Evolutionary conservation across 1,284 basidiomycete species (phyloP).

Genomic region (Coriolopsis trogii): DNA sequence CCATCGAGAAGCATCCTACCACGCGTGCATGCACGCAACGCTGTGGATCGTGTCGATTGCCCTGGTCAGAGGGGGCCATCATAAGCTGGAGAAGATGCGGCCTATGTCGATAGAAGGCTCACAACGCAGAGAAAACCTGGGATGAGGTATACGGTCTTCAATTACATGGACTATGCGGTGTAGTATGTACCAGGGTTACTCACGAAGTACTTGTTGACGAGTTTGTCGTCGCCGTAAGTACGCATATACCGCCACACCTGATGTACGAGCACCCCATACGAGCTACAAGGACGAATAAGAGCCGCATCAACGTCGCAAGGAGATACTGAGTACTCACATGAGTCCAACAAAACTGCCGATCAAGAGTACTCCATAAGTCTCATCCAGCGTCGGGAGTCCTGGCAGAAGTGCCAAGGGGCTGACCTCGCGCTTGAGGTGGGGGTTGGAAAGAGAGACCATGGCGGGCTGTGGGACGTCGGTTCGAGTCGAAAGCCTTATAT

Average conservation of each 20-base stretch:
- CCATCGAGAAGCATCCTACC: background rate
- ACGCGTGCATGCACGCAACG: slow-evolving; percentile 1
- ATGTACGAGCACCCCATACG: slow-evolving; percentile 6
- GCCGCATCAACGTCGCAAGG: background rate
- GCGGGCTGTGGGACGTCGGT: too few species aligned
- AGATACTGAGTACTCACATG: background rate
- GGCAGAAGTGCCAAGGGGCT: background rate
- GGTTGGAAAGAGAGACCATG: background rate
- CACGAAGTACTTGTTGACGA: background rate
- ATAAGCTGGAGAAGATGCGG: background rate
- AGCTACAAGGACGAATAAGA: background rate
- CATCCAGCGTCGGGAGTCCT: background rate
- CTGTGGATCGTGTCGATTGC: slow-evolving; percentile 3
- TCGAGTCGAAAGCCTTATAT: too few species aligned
- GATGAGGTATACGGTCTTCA: too few species aligned
- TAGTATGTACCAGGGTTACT: background rate
- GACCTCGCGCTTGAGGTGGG: background rate
- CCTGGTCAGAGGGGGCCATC: background rate
- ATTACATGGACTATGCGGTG: background rate
- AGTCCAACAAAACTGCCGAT: background rate
- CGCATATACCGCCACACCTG: slow-evolving; percentile 4
- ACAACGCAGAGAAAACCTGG: background rate
- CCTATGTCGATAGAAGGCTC: background rate
- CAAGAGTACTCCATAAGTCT: slow-evolving; percentile 1
- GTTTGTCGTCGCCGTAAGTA: background rate